Conservation (phyloP, 345 rosid genomes). For the Nephelium lappaceum region DNA sequence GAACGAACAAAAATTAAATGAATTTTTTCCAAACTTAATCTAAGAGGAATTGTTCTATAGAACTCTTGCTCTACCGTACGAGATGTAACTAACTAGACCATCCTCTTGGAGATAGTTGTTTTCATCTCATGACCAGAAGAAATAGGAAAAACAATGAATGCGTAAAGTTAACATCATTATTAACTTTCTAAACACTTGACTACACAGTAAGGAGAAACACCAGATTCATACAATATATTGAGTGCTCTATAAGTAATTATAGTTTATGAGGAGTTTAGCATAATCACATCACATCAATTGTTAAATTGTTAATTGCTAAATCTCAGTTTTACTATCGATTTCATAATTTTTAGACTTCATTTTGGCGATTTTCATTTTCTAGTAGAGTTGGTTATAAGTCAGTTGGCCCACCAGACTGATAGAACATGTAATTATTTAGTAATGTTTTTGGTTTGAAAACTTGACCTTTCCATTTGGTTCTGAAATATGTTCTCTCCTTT, state of each 20-base stretch:
- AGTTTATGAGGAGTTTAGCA: neutral
- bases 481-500: conserved; percentile 13
- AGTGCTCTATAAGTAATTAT: neutral
- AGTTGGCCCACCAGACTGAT: too few relatives aligned
- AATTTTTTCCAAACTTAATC: neutral
- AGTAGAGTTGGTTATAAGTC: neutral
- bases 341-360: neutral
- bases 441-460: conserved; percentile 1
- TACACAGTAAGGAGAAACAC: too few relatives aligned
- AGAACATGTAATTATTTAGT: neutral
- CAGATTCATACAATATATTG: neutral
- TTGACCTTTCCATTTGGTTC: conserved; percentile 13
- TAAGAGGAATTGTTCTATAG: neutral
- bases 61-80: too few relatives aligned
- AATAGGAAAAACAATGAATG: neutral
- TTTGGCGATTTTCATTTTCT: neutral
- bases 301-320: neutral
- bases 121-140: neutral
- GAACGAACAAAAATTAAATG: neutral
- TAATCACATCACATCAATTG: neutral
- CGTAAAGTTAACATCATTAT: neutral
- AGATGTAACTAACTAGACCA: neutral
- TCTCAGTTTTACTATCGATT: neutral
- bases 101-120: neutral
- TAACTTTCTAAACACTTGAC: neutral